Percentiles rank a stretch among this genome's conserved stretches.
phyloP scores from a whole-genome alignment of 2,329 filamentous ascomycete genomes.

The Paradendryphiella salina region DNA sequence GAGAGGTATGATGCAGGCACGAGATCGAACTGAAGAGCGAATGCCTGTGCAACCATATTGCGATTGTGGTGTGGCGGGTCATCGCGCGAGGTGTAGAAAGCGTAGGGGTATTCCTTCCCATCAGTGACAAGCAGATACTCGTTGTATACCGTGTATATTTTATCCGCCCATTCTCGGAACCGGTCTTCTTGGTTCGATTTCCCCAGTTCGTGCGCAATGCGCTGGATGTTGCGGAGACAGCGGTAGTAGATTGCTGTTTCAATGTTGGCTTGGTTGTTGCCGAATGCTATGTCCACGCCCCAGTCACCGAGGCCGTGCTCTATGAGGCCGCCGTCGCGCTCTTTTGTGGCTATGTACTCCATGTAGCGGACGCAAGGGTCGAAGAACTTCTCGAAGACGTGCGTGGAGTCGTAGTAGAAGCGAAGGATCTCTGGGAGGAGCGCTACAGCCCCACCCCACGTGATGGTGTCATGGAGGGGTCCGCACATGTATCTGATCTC shows the following conservation, averaged over 20 bases:
- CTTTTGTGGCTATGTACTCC: slow-evolving; percentile 49
- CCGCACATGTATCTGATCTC: slow-evolving; percentile 56
- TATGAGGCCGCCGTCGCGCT: slow-evolving; percentile 49
- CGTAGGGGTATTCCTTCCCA: slow-evolving; percentile 38
- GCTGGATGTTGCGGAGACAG: slow-evolving; percentile 34
- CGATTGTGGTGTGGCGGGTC: slow-evolving; percentile 38
- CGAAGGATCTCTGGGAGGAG: slow-evolving; percentile 42
- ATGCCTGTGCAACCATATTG: slow-evolving; percentile 48
- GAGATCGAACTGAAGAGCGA: slow-evolving; percentile 45
- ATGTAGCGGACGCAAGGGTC: slow-evolving; percentile 48
- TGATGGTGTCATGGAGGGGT: slow-evolving; percentile 54
- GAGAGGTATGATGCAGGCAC: slow-evolving; percentile 31
- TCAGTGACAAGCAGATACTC: slow-evolving; percentile 24
- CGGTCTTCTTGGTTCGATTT: slow-evolving; percentile 15
- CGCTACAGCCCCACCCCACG: slow-evolving; percentile 50
- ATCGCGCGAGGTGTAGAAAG: slow-evolving; percentile 49
- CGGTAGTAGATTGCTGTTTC: slow-evolving; percentile 52
- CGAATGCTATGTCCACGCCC: slow-evolving; percentile 51
- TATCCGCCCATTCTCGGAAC: slow-evolving; percentile 28
- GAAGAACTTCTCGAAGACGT: slow-evolving; percentile 46
- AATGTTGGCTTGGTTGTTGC: slow-evolving; percentile 53
- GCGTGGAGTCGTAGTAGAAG: slow-evolving; percentile 49
- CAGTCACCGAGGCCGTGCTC: slow-evolving; percentile 52
- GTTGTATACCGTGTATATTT: slow-evolving; percentile 28
- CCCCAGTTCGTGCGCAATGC: slow-evolving; percentile 38